Base-by-base conservation (phyloP, 768 basidiomycete species). In the Panaeolus cyanescens region DNA sequence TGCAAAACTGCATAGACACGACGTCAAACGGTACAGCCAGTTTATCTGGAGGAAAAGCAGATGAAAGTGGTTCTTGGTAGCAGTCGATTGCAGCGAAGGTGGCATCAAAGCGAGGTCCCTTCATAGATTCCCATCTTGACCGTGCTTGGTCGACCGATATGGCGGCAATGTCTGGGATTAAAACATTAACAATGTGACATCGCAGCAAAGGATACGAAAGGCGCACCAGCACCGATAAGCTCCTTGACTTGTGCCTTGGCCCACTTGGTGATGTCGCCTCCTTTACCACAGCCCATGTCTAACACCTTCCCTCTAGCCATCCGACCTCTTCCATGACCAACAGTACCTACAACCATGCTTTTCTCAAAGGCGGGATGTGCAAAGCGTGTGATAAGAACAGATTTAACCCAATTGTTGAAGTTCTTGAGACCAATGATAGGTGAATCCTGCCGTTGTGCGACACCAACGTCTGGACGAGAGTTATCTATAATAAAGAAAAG, bases 371-470 rank as follows among this genome's bases (percentile, higher is more conserved):
- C 88, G 2, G 90, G 88, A 71, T 90, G 88, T 0, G 91, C 92
- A 68, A 93, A 97, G 56, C 91, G 91, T 8, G 91, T 89, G 70
- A 99, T 97, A 63, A 99, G 82, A 17, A 99, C 96, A 9, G 94
- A 95, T 74, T 99, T 99, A 67, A 99, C 91, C 97, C 97, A 99
- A 78, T 99, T 99, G 78, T 99, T 99, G 79, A 99, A 99, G 71
- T 85, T 91, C 75, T 97, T 98, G 58, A 99, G 85, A 34, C 97
- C 97, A 58, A 97, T 94, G 67, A 99, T 99, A 40, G 95, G 94
- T 5, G 96, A 98, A 17, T 91, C 87, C 64, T 84, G 83, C 32
- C 97, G 92, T 68, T 91, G 88, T 9, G 86, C 81, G 31, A 93
- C 86, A 59, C 94, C 95, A 9, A 96, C 91, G 61, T 99, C 95